Conservation (phyloP, 192 early-diverging fungal genomes). For the Umbelopsis vinacea region DNA sequence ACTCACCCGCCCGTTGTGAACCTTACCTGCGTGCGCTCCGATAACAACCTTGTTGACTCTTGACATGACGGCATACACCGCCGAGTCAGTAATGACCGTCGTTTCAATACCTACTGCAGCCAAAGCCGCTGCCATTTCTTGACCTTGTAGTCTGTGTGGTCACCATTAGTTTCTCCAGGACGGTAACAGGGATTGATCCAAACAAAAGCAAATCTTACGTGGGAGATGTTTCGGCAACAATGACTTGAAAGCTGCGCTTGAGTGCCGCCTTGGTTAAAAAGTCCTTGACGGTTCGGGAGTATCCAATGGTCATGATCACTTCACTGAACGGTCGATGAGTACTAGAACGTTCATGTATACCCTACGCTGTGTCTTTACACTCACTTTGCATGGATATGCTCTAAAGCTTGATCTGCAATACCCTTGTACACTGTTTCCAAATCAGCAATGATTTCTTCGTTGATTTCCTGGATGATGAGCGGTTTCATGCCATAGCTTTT, state of each 20-base stretch:
- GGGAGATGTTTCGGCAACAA: slow-evolving; percentile 92
- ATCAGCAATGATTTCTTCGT: slow-evolving; percentile 91
- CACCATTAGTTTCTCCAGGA: background rate
- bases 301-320: slow-evolving; percentile 92
- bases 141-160: slow-evolving; percentile 73
- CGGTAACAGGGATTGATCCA: background rate
- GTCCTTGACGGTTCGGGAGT: slow-evolving; percentile 81
- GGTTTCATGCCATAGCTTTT: slow-evolving; percentile 63
- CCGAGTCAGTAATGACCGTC: slow-evolving; percentile 89
- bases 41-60: slow-evolving; percentile 97
- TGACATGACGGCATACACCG: slow-evolving; percentile 96
- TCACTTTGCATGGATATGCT: slow-evolving; percentile 94
- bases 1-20: background rate
- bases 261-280: slow-evolving; percentile 88
- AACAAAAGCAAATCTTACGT: slow-evolving; percentile 56
- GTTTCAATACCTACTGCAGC: slow-evolving; percentile 84
- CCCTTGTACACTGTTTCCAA: slow-evolving; percentile 76
- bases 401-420: slow-evolving; percentile 83
- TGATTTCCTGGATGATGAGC: slow-evolving; percentile 78
- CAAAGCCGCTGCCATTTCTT: slow-evolving; percentile 79
- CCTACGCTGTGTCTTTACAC: too few relatives aligned
- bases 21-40: slow-evolving; percentile 81
- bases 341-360: too few relatives aligned
- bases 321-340: slow-evolving; percentile 62
- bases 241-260: slow-evolving; percentile 90